Percentiles rank a stretch among this genome's conserved stretches.
Evolutionary conservation across 495 filamentous ascomycete species (phyloP).

Genomic region (Mytilinidion resinicola): DNA sequence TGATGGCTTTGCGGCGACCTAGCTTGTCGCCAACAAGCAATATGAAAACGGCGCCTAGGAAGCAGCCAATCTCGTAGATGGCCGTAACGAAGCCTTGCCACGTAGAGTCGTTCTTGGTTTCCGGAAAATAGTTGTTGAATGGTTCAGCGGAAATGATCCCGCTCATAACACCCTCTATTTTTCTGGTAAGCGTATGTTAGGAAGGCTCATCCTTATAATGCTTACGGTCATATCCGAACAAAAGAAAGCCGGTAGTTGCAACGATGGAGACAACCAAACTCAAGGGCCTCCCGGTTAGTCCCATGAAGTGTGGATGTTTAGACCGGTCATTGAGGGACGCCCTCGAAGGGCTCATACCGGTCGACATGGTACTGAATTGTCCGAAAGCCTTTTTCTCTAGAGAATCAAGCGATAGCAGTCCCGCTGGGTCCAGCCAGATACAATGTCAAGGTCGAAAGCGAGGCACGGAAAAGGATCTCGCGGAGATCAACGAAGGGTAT

Average conservation of each 20-base stretch:
- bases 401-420: background rate
- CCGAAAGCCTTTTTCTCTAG: background rate
- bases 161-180: conserved; percentile 60
- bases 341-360: background rate
- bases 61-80: conserved; percentile 76
- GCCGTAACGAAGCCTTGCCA: conserved; percentile 79
- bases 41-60: conserved; percentile 66
- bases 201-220: background rate
- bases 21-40: conserved; percentile 61
- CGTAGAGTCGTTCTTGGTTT: conserved; percentile 56
- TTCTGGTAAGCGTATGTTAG: background rate
- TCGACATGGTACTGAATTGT: background rate
- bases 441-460: background rate
- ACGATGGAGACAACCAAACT: conserved; percentile 20
- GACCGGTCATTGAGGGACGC: conserved; percentile 5
- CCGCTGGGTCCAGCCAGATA: conserved; percentile 3
- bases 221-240: conserved; percentile 30
- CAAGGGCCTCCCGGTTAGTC: conserved; percentile 20
- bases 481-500: background rate
- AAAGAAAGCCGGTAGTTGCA: conserved; percentile 27
- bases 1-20: conserved; percentile 51
- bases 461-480: background rate
- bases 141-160: conserved; percentile 69
- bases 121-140: conserved; percentile 66
- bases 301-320: conserved; percentile 21